Evolutionary conservation across 2,329 filamentous ascomycete genomes (phyloP).

Genomic region (Pseudogymnoascus sp.): DNA sequence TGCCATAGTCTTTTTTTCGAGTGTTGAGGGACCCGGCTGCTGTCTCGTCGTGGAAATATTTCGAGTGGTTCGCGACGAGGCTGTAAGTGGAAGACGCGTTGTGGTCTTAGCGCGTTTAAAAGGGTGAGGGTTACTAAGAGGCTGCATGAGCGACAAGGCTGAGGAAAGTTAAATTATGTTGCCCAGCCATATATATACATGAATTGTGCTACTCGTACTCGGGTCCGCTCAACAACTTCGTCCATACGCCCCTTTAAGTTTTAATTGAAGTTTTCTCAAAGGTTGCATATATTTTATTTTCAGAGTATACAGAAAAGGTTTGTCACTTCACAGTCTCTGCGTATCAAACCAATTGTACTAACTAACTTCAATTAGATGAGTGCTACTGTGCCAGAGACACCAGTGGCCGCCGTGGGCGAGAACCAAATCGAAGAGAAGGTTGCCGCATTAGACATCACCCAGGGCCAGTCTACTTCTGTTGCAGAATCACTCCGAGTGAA

Average conservation of each 20-base stretch:
- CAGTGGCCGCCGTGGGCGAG: background rate
- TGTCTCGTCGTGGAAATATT: constrained; percentile 3
- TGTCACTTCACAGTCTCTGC: background rate
- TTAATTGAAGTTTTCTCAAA: background rate
- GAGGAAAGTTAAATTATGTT: constrained; percentile 8
- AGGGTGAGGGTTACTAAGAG: background rate
- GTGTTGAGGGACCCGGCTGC: background rate
- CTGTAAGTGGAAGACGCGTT: constrained; percentile 4
- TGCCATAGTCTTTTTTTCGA: constrained; percentile 14
- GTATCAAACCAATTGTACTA: background rate
- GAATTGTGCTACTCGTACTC: constrained; percentile 7
- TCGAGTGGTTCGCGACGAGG: constrained; percentile 10
- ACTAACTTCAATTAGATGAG: background rate
- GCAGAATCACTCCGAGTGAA: constrained; percentile 20
- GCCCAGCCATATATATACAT: background rate
- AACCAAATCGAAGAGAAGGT: constrained; percentile 7
- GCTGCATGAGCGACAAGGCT: constrained; percentile 2
- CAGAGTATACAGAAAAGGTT: constrained; percentile 1
- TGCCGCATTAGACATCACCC: constrained; percentile 6
- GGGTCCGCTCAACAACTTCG: background rate
- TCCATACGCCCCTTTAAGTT: constrained; percentile 1
- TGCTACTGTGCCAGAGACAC: background rate
- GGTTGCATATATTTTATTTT: background rate
- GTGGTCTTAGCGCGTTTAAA: constrained; percentile 5
- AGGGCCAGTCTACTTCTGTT: background rate